A percentile compares a stretch with the other conserved stretches of the same genome.
Conservation (phyloP, 148 eudicot genomes). For the Persicaria tinctoria region DNA sequence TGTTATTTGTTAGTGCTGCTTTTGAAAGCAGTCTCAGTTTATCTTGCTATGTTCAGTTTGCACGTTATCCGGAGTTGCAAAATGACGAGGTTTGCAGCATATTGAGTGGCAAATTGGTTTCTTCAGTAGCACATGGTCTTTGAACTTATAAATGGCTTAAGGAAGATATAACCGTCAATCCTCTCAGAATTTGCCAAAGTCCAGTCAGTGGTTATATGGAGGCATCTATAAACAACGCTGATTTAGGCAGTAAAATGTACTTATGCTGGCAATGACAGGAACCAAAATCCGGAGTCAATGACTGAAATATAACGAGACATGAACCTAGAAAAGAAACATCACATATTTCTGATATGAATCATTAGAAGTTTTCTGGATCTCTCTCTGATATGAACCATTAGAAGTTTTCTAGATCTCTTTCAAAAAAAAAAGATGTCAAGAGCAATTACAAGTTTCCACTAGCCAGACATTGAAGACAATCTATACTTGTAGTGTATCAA, state of each 20-base stretch:
- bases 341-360: too few relatives aligned
- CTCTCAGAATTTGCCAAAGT: slow-evolving; percentile 38
- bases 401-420: too few relatives aligned
- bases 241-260: slow-evolving; percentile 4
- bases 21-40: slow-evolving; percentile 78
- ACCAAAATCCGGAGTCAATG: too few relatives aligned
- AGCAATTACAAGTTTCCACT: too few relatives aligned
- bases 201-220: slow-evolving; percentile 39
- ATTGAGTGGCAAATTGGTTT: slow-evolving; percentile 28
- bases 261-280: too few relatives aligned
- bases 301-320: too few relatives aligned
- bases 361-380: too few relatives aligned
- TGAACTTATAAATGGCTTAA: slow-evolving; percentile 92
- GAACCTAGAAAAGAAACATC: too few relatives aligned
- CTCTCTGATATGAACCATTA: too few relatives aligned
- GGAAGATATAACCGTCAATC: slow-evolving; percentile 49
- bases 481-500: too few relatives aligned
- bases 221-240: slow-evolving; percentile 60
- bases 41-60: slow-evolving; percentile 74
- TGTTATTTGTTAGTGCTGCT: slow-evolving; percentile 71
- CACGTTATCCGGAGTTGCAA: slow-evolving; percentile 68
- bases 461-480: too few relatives aligned
- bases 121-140: slow-evolving; percentile 69
- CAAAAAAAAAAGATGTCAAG: too few relatives aligned
- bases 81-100: slow-evolving; percentile 32